Percentiles rank a stretch among this genome's conserved stretches.
Evolutionary conservation across 768 basidiomycete species (phyloP).

Genomic region (Lactifluus echinatus): DNA sequence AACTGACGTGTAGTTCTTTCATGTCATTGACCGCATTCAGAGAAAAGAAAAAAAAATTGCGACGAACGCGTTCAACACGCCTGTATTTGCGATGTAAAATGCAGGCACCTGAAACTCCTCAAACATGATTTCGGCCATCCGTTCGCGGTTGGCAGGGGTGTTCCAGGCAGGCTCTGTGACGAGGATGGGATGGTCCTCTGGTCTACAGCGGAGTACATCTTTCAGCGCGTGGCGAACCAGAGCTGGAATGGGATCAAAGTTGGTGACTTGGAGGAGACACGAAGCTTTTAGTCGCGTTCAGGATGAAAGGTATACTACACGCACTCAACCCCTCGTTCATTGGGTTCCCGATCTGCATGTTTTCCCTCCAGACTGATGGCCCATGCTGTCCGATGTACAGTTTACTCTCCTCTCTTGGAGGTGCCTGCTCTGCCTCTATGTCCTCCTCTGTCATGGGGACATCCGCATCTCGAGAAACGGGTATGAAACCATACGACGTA

Average conservation of each 20-base stretch:
- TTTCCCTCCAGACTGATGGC: slow-evolving; percentile 82
- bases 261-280: slow-evolving; percentile 40
- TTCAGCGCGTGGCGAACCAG: slow-evolving; percentile 68
- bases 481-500: slow-evolving; percentile 75
- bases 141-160: slow-evolving; percentile 81
- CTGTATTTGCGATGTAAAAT: slow-evolving; percentile 93
- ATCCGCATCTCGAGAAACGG: slow-evolving; percentile 37
- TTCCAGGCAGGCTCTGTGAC: slow-evolving; percentile 98
- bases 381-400: slow-evolving; percentile 82
- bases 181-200: slow-evolving; percentile 83
- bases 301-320: slow-evolving; percentile 23
- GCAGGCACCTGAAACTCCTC: slow-evolving; percentile 93
- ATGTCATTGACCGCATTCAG: background rate
- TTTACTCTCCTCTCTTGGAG: slow-evolving; percentile 41
- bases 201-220: slow-evolving; percentile 67
- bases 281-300: background rate
- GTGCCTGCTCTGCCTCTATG: slow-evolving; percentile 28
- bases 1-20: slow-evolving; percentile 38
- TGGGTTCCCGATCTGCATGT: slow-evolving; percentile 82
- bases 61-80: slow-evolving; percentile 79
- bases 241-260: slow-evolving; percentile 66
- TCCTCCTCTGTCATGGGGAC: slow-evolving; percentile 48
- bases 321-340: slow-evolving; percentile 78
- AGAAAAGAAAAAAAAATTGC: background rate
- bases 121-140: slow-evolving; percentile 96